Conservation (phyloP, 2,329 filamentous ascomycete genomes). For the Zymoseptoria tritici region DNA sequence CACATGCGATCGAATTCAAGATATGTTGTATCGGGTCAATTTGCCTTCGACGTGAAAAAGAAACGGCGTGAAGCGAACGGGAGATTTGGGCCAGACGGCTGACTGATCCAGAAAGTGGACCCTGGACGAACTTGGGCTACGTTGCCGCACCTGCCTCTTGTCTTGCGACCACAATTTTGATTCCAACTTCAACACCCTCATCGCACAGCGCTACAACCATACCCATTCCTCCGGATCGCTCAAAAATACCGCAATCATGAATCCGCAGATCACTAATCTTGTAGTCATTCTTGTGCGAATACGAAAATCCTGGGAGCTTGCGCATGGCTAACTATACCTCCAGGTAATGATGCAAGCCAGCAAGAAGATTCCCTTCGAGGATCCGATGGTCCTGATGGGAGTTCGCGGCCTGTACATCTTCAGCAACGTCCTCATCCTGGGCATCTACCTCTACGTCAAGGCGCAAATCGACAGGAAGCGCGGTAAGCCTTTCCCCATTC, state of each 20-base stretch:
- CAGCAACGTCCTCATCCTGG: constrained; percentile 75
- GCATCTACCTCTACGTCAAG: constrained; percentile 80
- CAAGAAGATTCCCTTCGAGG: constrained; percentile 91
- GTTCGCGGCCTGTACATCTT: constrained; percentile 59
- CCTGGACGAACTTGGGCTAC: background rate
- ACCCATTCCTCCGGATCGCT: background rate
- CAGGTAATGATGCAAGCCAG: constrained; percentile 70
- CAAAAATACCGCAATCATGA: constrained; percentile 22
- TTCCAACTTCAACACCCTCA: background rate
- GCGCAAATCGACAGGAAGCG: constrained; percentile 90
- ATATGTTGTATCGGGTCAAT: background rate
- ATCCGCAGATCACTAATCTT: constrained; percentile 60
- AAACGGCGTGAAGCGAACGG: background rate
- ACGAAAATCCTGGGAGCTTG: no score
- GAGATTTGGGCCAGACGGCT: background rate
- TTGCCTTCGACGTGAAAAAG: no score
- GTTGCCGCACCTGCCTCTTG: background rate
- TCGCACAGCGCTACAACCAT: background rate
- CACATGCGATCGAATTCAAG: background rate
- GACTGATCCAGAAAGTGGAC: background rate
- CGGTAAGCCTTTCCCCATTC: constrained; percentile 51
- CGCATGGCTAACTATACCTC: background rate
- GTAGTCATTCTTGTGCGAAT: constrained; percentile 67
- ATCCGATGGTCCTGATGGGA: constrained; percentile 61
- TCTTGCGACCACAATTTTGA: background rate